Evolutionary conservation across 2,329 filamentous ascomycete species (phyloP), one percentile per base, ranked within the genome.

Genomic region (Hymenoscyphus scutula): DNA sequence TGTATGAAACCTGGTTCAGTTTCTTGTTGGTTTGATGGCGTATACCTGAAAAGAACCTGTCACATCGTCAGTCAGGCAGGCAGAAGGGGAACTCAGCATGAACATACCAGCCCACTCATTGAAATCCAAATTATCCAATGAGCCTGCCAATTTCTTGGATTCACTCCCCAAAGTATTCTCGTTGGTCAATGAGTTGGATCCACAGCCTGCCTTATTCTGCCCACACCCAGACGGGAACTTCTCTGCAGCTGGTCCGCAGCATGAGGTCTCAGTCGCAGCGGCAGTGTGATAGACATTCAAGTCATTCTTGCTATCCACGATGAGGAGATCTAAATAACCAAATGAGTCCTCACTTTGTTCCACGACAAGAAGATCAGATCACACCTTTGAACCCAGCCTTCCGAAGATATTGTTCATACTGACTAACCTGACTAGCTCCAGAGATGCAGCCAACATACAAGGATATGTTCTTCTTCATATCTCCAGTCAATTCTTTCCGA

Each of bases 371-470:
- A 19, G n/a, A 13, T 23, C 8, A 27, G 25, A 51, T 65, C 67
- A 27, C 73, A 81, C 82, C 77, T 61, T 70, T 48, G 65, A 86
- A 86, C 0, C 83, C 84, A 0, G 80, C 82, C 13, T 78, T 69
- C 10, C 66, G 67, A 32, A 89, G 71, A 71, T 80, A 87, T 7
- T 55, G 38, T 60, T 84, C 76, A 72, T 88, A 88, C 59, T 82
- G 77, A 1, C 37, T 65, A 0, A 84, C 76, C 61, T 75, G 71
- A 64, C 82, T 85, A 0, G 85, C 84, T 0, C 86, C 84, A 1
- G 82, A 78, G 30, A 88, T 77, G 64, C 86, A 89, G 0, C 85
- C 85, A 2, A 86, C 81, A 70, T 87, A 85, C 5, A 87, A 69
- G 1, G 80, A 79, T 27, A 84, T 75, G 66, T 80, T 76, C 1